A percentile compares a stretch with the other conserved stretches of the same genome.
Conservation (phyloP, 1,284 basidiomycete genomes). For the Leccinum cinnamomeum region DNA sequence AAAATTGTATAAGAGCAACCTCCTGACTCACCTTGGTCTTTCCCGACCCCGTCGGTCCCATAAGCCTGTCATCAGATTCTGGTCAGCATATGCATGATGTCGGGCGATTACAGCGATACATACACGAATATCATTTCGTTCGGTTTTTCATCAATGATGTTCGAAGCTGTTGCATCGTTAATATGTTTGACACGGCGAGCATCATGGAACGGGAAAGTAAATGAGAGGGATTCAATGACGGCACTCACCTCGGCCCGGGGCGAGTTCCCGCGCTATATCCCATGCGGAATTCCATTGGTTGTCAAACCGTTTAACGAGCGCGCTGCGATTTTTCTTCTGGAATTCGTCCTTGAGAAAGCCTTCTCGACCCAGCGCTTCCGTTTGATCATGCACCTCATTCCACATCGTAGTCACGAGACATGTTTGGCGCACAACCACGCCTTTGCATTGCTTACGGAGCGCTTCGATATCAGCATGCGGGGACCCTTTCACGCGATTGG, state of each 20-base stretch:
- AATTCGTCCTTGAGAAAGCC: background rate
- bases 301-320: conserved; percentile 6
- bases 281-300: conserved; percentile 3
- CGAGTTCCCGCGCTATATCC: background rate
- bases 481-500: conserved; percentile 2
- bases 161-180: background rate
- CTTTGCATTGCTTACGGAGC: conserved; percentile 2
- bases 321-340: background rate
- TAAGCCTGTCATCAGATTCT: background rate
- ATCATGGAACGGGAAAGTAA: background rate
- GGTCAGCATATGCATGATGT: background rate
- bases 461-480: conserved; percentile 1
- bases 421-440: background rate
- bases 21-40: conserved; percentile 13
- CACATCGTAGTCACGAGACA: conserved; percentile 18
- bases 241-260: background rate
- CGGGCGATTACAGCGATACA: background rate
- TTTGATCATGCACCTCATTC: conserved; percentile 6
- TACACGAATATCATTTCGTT: conserved; percentile 1
- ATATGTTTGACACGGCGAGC: background rate
- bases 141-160: background rate
- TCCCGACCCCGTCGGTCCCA: conserved; percentile 16
- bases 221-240: background rate
- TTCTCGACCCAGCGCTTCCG: conserved; percentile 3
- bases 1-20: background rate